phyloP scores from a whole-genome alignment of 2,329 filamentous ascomycete genomes.

The Lachnum nothofagi region DNA sequence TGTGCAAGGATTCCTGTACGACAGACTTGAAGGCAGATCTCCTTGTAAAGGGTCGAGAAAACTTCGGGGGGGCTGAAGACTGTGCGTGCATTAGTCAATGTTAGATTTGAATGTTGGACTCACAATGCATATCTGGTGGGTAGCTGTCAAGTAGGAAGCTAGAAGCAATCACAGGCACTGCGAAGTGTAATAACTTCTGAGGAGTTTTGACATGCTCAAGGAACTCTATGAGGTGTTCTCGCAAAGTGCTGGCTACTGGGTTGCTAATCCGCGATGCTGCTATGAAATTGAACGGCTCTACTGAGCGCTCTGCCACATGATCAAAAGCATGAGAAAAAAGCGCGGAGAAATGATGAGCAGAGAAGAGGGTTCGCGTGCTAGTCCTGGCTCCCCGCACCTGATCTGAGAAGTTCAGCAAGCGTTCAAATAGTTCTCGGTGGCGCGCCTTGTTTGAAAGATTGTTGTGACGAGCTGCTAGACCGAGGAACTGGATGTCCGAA shows the following conservation, averaged over 20 bases:
- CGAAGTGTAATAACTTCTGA: slow-evolving; percentile 10
- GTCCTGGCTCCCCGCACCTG: slow-evolving; percentile 12
- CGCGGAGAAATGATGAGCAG: slow-evolving; percentile 9
- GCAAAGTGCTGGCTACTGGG: slow-evolving; percentile 6
- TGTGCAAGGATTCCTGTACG: not conserved
- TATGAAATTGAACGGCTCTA: slow-evolving; percentile 20
- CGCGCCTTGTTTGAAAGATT: slow-evolving; percentile 15
- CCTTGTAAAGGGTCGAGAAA: slow-evolving; percentile 19
- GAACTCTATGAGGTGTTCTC: slow-evolving; percentile 11
- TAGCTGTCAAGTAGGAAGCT: slow-evolving; percentile 22
- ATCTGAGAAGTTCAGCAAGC: slow-evolving; percentile 17
- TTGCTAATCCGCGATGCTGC: slow-evolving; percentile 7
- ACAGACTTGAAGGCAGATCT: slow-evolving; percentile 15
- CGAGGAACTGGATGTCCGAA: slow-evolving; percentile 14
- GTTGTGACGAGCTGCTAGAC: slow-evolving; percentile 6
- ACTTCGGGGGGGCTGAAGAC: slow-evolving; percentile 17
- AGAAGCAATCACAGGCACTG: slow-evolving; percentile 12
- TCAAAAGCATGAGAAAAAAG: slow-evolving; percentile 15
- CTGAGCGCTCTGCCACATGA: slow-evolving; percentile 3
- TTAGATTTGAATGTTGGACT: slow-evolving; percentile 9
- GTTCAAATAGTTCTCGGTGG: slow-evolving; percentile 13
- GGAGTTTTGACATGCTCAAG: slow-evolving; percentile 8
- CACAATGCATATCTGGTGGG: slow-evolving; percentile 20
- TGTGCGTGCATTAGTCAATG: slow-evolving; percentile 6
- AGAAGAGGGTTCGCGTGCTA: slow-evolving; percentile 14